Conservation (phyloP, 1,284 basidiomycete species). For the Rhodotorula mucilaginosa region DNA sequence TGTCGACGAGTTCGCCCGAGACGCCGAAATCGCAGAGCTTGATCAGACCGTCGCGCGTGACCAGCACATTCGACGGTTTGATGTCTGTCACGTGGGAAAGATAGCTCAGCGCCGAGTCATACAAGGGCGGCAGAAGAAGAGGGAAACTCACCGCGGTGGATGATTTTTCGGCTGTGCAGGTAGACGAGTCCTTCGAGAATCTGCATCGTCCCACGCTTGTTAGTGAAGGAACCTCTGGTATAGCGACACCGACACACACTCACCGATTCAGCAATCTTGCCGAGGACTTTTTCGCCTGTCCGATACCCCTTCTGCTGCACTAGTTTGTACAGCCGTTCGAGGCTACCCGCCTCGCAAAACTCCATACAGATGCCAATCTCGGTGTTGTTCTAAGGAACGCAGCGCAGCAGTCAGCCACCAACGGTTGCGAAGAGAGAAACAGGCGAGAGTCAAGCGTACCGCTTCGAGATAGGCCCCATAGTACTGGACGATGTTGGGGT, state of each 20-base stretch:
- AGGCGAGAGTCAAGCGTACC: conserved; percentile 49
- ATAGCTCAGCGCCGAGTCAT: neutral
- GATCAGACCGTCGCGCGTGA: conserved; percentile 80
- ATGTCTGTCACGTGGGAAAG: conserved; percentile 53
- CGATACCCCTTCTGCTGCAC: conserved; percentile 74
- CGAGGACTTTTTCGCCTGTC: conserved; percentile 87
- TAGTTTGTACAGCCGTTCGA: conserved; percentile 81
- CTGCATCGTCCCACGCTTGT: conserved; percentile 50
- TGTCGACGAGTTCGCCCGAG: conserved; percentile 88
- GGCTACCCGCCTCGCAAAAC: conserved; percentile 73
- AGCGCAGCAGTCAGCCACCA: neutral
- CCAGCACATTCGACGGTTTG: conserved; percentile 92
- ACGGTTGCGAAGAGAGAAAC: neutral
- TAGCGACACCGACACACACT: conserved; percentile 47
- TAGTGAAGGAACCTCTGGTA: neutral
- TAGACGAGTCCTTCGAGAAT: conserved; percentile 88
- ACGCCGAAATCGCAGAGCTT: conserved; percentile 97
- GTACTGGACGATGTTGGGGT: conserved; percentile 86
- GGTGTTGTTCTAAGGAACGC: conserved; percentile 56
- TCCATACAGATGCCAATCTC: conserved; percentile 98
- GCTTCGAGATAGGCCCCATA: conserved; percentile 94
- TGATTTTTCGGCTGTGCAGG: conserved; percentile 83
- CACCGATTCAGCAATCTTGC: conserved; percentile 86
- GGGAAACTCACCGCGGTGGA: conserved; percentile 65
- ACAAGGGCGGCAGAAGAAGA: neutral